These are phyloP conservation scores for Clonostachys rosea DNA, from an alignment of 2,329 filamentous ascomycete species.

Conservation along the genomic window DNA sequence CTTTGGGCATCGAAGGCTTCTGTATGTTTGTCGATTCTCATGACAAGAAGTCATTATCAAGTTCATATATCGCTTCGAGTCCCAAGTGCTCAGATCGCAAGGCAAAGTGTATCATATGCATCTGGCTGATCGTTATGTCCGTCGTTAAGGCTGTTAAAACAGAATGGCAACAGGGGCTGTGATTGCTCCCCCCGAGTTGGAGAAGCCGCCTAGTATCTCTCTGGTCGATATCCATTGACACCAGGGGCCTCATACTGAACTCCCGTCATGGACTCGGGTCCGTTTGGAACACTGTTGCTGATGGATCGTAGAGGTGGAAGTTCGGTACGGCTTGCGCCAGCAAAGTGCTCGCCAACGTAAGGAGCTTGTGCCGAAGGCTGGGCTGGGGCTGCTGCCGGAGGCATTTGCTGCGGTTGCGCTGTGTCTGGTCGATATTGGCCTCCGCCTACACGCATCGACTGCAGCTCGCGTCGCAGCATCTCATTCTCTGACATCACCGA, in stretches of 20 bases:
- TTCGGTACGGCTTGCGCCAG: constrained; percentile 34
- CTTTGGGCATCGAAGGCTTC: background rate
- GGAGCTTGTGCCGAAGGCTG: constrained; percentile 7
- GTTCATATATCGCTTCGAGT: background rate
- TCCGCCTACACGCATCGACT: constrained; percentile 40
- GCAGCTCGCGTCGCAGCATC: constrained; percentile 42
- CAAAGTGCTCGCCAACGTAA: constrained; percentile 10
- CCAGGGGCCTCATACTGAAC: constrained; percentile 55
- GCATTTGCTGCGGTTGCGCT: background rate
- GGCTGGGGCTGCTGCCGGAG: constrained; percentile 10
- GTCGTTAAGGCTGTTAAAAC: background rate
- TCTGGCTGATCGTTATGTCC: background rate
- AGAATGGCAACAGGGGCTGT: background rate
- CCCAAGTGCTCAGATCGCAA: background rate
- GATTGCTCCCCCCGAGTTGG: background rate
- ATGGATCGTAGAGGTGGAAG: constrained; percentile 53
- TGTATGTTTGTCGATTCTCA: too few relatives aligned
- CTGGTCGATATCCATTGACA: constrained; percentile 39
- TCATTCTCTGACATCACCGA: constrained; percentile 37
- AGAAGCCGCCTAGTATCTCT: constrained; percentile 21
- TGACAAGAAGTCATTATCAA: background rate
- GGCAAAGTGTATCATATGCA: too few relatives aligned
- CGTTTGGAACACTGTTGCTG: constrained; percentile 32
- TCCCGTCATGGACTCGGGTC: constrained; percentile 60
- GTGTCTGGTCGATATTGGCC: constrained; percentile 32